These are phyloP conservation scores for Pelargonium fulgidum DNA, from an alignment of 441 rosid species.

Conservation along the genomic window DNA sequence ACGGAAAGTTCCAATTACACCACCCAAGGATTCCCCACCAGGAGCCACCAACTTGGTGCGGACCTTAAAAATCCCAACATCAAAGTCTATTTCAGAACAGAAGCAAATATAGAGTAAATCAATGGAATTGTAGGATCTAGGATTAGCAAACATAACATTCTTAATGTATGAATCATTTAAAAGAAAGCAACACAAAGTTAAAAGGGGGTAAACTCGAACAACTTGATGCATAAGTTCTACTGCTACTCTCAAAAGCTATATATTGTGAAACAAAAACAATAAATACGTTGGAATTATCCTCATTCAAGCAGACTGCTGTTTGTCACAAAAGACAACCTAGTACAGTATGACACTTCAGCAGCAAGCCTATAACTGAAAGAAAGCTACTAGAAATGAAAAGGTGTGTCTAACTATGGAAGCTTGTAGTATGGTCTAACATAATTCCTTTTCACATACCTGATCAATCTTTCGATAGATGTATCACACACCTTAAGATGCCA, in stretches of 20 bases:
- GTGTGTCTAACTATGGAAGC: not conserved
- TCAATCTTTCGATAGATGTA: not conserved
- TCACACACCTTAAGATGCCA: not conserved
- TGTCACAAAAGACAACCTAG: not conserved
- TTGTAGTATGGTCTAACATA: not conserved
- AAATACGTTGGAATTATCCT: not conserved
- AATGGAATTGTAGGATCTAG: not conserved
- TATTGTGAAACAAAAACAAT: not conserved
- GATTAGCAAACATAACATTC: not conserved
- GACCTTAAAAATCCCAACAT: conserved; percentile 35
- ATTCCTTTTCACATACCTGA: not conserved
- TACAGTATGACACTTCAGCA: not conserved
- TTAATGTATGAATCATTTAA: not conserved
- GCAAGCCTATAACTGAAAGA: not conserved
- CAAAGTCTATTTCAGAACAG: not conserved
- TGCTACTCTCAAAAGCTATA: not conserved
- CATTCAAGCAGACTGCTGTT: not conserved
- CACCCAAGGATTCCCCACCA: conserved; percentile 77
- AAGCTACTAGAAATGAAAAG: not conserved
- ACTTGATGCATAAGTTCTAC: not conserved
- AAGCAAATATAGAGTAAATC: not conserved
- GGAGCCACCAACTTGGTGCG: conserved; percentile 74
- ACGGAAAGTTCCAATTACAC: conserved; percentile 59
- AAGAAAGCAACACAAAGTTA: not conserved
- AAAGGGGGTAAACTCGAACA: not conserved